A percentile compares a stretch with the other conserved stretches of the same genome.
These are phyloP conservation scores for Maudiozyma bulderi DNA, from an alignment of 805 yeast genomes.

Conservation along the genomic window DNA sequence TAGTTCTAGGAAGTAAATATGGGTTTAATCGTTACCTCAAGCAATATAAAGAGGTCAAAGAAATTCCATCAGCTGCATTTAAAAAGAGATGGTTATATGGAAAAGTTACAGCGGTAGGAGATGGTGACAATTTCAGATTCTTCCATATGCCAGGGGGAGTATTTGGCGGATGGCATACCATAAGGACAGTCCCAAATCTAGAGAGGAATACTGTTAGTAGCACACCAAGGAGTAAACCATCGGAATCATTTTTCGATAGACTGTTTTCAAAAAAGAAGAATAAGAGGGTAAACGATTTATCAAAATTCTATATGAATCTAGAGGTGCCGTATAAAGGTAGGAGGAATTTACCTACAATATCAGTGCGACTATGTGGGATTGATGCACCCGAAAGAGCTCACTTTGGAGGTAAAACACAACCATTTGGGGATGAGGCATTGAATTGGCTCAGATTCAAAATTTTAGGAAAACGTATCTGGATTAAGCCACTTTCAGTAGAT, in stretches of 20 bases:
- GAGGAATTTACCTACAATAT: constrained; percentile 44
- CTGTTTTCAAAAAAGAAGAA: not conserved
- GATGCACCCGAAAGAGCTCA: constrained; percentile 97
- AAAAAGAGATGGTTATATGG: constrained; percentile 48
- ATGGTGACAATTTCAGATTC: constrained; percentile 89
- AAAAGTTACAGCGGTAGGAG: constrained; percentile 82
- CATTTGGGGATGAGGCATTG: constrained; percentile 75
- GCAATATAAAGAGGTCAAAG: constrained; percentile 40
- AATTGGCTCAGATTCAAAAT: constrained; percentile 62
- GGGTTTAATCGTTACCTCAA: constrained; percentile 39
- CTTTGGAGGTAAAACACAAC: constrained; percentile 90
- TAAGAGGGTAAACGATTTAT: constrained; percentile 1
- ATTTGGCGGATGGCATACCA: constrained; percentile 89
- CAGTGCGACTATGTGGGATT: constrained; percentile 79
- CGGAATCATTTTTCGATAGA: not conserved
- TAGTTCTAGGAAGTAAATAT: constrained; percentile 34
- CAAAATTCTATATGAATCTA: constrained; percentile 20
- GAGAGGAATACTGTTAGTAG: constrained; percentile 9
- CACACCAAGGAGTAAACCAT: not conserved
- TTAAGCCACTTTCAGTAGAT: constrained; percentile 73
- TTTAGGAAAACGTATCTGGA: constrained; percentile 55
- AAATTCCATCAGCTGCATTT: constrained; percentile 41
- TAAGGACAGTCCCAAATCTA: constrained; percentile 53
- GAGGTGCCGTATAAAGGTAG: constrained; percentile 22
- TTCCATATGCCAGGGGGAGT: constrained; percentile 91